phyloP scores from a whole-genome alignment of 768 basidiomycete genomes.

The Pleurotus cornucopiae region DNA sequence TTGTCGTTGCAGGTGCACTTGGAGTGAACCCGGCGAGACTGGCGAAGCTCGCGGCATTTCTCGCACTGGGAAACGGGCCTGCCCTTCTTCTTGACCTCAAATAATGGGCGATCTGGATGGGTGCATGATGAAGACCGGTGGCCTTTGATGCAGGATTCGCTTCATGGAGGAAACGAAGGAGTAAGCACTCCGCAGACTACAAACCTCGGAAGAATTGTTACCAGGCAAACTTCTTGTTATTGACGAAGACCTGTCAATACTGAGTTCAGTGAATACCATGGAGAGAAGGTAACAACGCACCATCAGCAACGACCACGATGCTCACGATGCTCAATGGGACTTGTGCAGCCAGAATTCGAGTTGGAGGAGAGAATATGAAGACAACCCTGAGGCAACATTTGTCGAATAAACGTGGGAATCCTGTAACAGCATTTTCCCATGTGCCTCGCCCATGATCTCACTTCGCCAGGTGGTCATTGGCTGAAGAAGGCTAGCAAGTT shows the following conservation, averaged over 20 bases:
- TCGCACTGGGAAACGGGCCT: conserved; percentile 88
- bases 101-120: conserved; percentile 85
- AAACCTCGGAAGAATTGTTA: conserved; percentile 20
- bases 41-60: conserved; percentile 77
- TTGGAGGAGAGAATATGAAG: too few species aligned
- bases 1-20: conserved; percentile 66
- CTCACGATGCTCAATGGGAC: too few species aligned
- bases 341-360: too few species aligned
- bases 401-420: too few species aligned
- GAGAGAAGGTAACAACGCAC: too few species aligned
- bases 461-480: too few species aligned
- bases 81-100: conserved; percentile 92
- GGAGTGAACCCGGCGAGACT: conserved; percentile 76
- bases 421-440: too few species aligned
- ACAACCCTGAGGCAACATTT: too few species aligned
- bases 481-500: too few species aligned
- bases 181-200: neutral
- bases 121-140: conserved; percentile 87
- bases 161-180: conserved; percentile 23
- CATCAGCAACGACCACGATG: too few species aligned
- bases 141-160: conserved; percentile 92
- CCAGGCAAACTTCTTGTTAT: conserved; percentile 78
- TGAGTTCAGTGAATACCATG: too few species aligned
- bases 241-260: conserved; percentile 57
- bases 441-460: too few species aligned